A percentile compares a stretch with the other conserved stretches of the same genome.
Evolutionary conservation across 495 filamentous ascomycete genomes (phyloP).

Genomic region (Neohortaea acidophila): DNA sequence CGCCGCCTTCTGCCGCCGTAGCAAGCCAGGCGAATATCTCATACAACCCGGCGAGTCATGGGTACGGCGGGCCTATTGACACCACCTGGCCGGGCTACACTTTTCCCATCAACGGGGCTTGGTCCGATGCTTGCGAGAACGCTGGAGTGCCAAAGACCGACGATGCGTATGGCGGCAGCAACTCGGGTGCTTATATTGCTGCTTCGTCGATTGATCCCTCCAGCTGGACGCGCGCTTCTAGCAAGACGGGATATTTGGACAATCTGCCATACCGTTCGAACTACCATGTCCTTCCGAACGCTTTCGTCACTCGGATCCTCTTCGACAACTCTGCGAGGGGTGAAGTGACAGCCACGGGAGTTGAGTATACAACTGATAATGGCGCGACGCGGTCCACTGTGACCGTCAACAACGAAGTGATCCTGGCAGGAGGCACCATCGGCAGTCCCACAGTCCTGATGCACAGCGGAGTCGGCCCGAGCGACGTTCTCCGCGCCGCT

Average conservation of each 20-base stretch:
- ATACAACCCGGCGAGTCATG: conserved; percentile 12
- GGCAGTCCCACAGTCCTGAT: conserved; percentile 21
- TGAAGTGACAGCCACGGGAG: conserved; percentile 9
- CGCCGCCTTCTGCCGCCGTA: too few relatives aligned
- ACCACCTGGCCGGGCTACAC: conserved; percentile 9
- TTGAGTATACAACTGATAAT: conserved; percentile 6
- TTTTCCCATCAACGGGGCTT: conserved; percentile 9
- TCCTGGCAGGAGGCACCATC: conserved; percentile 21
- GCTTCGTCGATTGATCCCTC: conserved; percentile 8
- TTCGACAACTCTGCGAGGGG: neutral
- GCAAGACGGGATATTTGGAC: conserved; percentile 3
- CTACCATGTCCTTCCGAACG: conserved; percentile 1
- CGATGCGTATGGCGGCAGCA: conserved; percentile 8
- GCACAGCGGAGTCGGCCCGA: conserved; percentile 18
- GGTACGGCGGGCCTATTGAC: conserved; percentile 8
- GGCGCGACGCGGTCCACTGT: too few relatives aligned
- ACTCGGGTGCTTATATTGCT: conserved; percentile 5
- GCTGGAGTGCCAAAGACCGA: conserved; percentile 7
- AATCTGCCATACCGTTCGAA: conserved; percentile 7
- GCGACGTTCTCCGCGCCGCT: conserved; percentile 4
- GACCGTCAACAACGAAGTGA: conserved; percentile 24
- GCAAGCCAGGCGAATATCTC: too few relatives aligned
- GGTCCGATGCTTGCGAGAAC: conserved; percentile 10
- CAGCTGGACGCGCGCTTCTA: conserved; percentile 15
- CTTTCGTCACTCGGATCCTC: conserved; percentile 5